phyloP scores from a whole-genome alignment of 441 rosid genomes.

The Populus hybrid region DNA sequence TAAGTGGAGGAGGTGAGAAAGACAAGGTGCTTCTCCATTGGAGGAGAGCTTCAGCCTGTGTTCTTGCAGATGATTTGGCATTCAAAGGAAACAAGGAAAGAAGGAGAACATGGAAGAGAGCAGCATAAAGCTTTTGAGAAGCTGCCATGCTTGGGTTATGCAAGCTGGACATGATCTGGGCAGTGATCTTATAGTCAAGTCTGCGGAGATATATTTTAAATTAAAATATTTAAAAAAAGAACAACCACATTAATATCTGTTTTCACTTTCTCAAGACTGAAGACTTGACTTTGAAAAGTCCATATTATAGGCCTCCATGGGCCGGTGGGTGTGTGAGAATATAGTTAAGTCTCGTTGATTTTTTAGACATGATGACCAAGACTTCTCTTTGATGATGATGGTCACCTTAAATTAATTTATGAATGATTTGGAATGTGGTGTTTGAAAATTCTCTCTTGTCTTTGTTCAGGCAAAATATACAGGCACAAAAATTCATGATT shows the following conservation, averaged over 20 bases:
- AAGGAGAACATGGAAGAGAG: slow-evolving; percentile 19
- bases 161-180: neutral
- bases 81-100: slow-evolving; percentile 29
- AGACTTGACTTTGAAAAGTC: slow-evolving; percentile 24
- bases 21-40: slow-evolving; percentile 44
- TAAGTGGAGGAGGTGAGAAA: slow-evolving; percentile 27
- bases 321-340: slow-evolving; percentile 36
- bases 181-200: neutral
- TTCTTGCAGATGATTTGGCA: slow-evolving; percentile 32
- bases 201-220: too few relatives aligned
- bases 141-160: slow-evolving; percentile 13
- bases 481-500: too few relatives aligned
- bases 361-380: too few relatives aligned
- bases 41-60: slow-evolving; percentile 15
- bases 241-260: too few relatives aligned
- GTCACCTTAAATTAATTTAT: too few relatives aligned
- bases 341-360: too few relatives aligned
- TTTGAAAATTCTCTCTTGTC: too few relatives aligned
- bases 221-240: too few relatives aligned
- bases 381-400: too few relatives aligned
- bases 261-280: slow-evolving; percentile 21
- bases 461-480: too few relatives aligned
- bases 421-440: too few relatives aligned
- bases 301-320: slow-evolving; percentile 21
- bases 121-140: neutral